phyloP scores from a whole-genome alignment of 140 eudicot species.

The Stevia rebaudiana region DNA sequence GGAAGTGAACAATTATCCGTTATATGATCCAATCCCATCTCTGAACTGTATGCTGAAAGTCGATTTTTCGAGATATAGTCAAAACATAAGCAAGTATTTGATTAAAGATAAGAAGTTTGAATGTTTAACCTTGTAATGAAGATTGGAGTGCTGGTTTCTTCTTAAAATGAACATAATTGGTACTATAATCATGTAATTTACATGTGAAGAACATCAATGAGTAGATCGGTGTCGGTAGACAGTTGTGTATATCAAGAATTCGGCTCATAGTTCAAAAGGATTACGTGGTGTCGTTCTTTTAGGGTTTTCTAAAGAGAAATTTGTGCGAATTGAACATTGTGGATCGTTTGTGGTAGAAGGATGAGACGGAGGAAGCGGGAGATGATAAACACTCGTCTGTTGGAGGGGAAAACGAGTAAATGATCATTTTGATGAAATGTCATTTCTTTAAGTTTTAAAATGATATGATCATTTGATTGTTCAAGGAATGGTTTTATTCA shows the following conservation, averaged over 20 bases:
- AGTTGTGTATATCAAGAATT: slow-evolving; percentile 15
- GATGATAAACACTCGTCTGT: not conserved
- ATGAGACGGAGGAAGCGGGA: not conserved
- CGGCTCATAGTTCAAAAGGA: slow-evolving; percentile 8
- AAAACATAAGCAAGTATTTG: not conserved
- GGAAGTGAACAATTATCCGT: slow-evolving; percentile 19
- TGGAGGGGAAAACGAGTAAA: too few species aligned
- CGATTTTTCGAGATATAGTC: not conserved
- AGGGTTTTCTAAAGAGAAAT: not conserved
- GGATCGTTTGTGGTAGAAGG: not conserved
- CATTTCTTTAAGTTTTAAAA: too few species aligned
- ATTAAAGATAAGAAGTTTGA: not conserved
- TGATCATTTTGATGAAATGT: too few species aligned
- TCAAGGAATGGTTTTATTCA: too few species aligned
- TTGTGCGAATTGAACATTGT: not conserved
- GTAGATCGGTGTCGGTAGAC: slow-evolving; percentile 14
- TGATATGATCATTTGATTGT: too few species aligned
- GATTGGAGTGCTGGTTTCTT: slow-evolving; percentile 12
- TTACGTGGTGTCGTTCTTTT: not conserved
- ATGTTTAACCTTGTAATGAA: slow-evolving; percentile 30
- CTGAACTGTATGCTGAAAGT: slow-evolving; percentile 25
- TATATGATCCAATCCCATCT: slow-evolving; percentile 24
- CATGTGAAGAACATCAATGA: slow-evolving; percentile 20
- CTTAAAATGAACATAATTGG: slow-evolving; percentile 19
- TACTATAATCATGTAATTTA: slow-evolving; percentile 14